These are phyloP conservation scores for Fraxinus angustifolia DNA, from an alignment of 305 asterid species.

Conservation along the genomic window DNA sequence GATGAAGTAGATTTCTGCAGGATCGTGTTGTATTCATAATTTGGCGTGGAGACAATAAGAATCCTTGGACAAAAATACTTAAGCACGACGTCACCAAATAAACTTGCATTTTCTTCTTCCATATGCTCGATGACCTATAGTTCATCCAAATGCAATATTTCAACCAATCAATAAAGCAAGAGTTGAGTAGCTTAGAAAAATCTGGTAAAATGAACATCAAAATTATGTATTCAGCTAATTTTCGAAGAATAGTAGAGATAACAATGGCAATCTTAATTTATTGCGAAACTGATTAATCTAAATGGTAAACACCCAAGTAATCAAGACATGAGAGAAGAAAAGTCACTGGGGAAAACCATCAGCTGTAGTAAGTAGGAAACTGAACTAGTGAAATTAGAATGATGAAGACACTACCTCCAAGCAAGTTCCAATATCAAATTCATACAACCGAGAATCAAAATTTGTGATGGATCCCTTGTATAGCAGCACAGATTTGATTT, in stretches of 20 bases:
- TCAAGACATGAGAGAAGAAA: neutral
- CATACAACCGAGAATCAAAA: slow-evolving; percentile 66
- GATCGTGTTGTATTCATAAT: slow-evolving; percentile 82
- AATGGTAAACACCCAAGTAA: neutral
- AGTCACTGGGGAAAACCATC: neutral
- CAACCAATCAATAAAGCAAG: slow-evolving; percentile 5
- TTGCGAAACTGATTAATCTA: neutral
- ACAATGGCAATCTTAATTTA: neutral
- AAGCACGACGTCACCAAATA: slow-evolving; percentile 73
- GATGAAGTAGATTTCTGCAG: slow-evolving; percentile 66
- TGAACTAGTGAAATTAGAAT: neutral
- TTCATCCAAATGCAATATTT: slow-evolving; percentile 7
- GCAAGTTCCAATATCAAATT: slow-evolving; percentile 86
- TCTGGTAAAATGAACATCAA: neutral
- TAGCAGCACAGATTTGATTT: slow-evolving; percentile 65
- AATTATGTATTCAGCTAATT: neutral
- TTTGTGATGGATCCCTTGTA: slow-evolving; percentile 70
- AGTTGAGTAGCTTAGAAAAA: neutral
- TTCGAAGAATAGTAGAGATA: neutral
- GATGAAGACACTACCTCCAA: slow-evolving; percentile 68
- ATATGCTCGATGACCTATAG: slow-evolving; percentile 86
- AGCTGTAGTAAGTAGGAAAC: neutral
- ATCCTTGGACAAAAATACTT: slow-evolving; percentile 61
- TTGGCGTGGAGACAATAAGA: slow-evolving; percentile 86
- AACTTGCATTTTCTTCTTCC: slow-evolving; percentile 81